These are phyloP conservation scores for Apiotrichum akiyoshidainum DNA, from an alignment of 1,284 basidiomycete species.

Conservation along the genomic window DNA sequence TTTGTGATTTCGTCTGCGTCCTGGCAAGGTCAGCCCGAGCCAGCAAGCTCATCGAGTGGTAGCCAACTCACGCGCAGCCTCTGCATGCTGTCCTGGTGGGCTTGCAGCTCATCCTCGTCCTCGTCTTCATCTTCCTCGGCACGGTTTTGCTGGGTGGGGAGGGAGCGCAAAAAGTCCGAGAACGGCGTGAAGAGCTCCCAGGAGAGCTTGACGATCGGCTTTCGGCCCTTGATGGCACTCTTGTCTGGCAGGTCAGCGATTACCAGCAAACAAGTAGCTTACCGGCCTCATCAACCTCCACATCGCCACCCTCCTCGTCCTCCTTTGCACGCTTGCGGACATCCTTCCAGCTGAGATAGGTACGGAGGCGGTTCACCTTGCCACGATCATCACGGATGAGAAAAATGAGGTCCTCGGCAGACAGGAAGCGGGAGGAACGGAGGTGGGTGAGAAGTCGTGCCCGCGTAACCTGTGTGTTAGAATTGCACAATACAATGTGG, in stretches of 20 bases:
- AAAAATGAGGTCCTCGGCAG: constrained; percentile 93
- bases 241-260: constrained; percentile 59
- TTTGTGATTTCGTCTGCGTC: constrained; percentile 93
- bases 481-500: too few species aligned
- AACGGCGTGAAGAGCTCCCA: constrained; percentile 95
- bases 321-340: constrained; percentile 94
- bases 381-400: constrained; percentile 91
- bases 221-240: constrained; percentile 76
- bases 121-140: constrained; percentile 79
- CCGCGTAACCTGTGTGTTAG: constrained; percentile 69
- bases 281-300: constrained; percentile 59
- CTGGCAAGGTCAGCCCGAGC: constrained; percentile 47
- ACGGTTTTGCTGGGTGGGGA: constrained; percentile 38
- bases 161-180: constrained; percentile 67
- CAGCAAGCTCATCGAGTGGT: background rate
- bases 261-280: background rate
- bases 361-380: constrained; percentile 87
- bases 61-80: constrained; percentile 63
- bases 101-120: constrained; percentile 93
- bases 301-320: constrained; percentile 60
- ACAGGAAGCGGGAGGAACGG: constrained; percentile 77
- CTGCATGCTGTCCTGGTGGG: constrained; percentile 87
- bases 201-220: constrained; percentile 89
- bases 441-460: constrained; percentile 78
- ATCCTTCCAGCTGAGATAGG: constrained; percentile 98